Percentiles rank a stretch among this genome's conserved stretches.
These are phyloP conservation scores for Mycena maculata DNA, from an alignment of 768 basidiomycete genomes.

Conservation along the genomic window DNA sequence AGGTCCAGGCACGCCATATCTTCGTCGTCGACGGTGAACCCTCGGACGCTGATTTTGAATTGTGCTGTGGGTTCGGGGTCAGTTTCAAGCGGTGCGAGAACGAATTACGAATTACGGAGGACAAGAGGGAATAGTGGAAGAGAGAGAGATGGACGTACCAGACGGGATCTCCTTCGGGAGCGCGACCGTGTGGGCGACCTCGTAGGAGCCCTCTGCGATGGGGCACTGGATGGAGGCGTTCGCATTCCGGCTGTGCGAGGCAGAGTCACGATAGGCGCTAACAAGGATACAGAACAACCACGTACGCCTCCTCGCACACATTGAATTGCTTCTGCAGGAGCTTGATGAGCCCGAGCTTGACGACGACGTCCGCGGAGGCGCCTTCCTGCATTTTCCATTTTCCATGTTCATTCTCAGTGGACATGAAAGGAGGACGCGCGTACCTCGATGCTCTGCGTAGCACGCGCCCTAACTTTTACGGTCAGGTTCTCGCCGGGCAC, in stretches of 20 bases:
- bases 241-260: constrained; percentile 52
- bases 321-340: constrained; percentile 85
- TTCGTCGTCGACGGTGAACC: constrained; percentile 77
- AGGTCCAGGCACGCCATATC: constrained; percentile 85
- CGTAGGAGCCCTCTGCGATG: constrained; percentile 75
- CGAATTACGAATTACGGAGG: too few relatives aligned
- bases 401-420: not conserved
- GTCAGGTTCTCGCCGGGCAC: constrained; percentile 87
- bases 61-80: constrained; percentile 68
- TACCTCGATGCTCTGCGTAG: constrained; percentile 73
- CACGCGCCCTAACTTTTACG: constrained; percentile 76
- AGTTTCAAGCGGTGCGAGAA: not conserved
- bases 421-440: not conserved
- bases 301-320: constrained; percentile 88
- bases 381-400: constrained; percentile 73
- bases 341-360: constrained; percentile 94
- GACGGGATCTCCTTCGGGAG: constrained; percentile 92
- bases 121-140: too few relatives aligned
- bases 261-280: not conserved
- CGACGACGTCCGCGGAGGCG: constrained; percentile 87
- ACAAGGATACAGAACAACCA: not conserved
- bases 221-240: constrained; percentile 90
- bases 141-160: constrained; percentile 67
- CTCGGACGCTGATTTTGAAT: constrained; percentile 76
- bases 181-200: constrained; percentile 84